Evolutionary conservation across 2,329 filamentous ascomycete species (phyloP).

Genomic region (Cladosporium sp.): DNA sequence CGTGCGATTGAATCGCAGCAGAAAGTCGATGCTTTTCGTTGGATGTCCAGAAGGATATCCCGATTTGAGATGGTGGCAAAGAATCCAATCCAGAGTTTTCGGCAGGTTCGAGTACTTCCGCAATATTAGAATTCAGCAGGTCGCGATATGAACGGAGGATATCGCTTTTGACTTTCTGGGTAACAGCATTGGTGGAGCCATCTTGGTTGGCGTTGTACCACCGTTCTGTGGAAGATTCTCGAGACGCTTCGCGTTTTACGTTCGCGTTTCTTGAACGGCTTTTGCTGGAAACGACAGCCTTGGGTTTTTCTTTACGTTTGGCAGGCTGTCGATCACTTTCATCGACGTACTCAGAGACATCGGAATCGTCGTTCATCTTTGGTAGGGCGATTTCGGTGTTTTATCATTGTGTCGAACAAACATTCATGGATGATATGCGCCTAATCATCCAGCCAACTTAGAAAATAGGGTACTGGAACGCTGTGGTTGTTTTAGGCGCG

Average conservation of each 20-base stretch:
- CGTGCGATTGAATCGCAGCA: conserved; percentile 62
- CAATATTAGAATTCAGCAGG: conserved; percentile 59
- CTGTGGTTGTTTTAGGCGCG: not conserved
- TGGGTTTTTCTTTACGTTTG: not conserved
- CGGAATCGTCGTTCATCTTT: conserved; percentile 16
- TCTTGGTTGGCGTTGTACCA: not conserved
- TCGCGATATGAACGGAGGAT: conserved; percentile 42
- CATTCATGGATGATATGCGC: accelerated
- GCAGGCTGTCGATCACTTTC: not conserved
- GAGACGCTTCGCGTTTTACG: not conserved
- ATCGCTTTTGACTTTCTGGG: not conserved
- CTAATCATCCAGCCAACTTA: not conserved
- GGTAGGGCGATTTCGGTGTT: not conserved
- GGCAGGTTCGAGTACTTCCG: conserved; percentile 39
- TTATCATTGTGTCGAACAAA: not conserved
- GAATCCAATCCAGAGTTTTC: not conserved
- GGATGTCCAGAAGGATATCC: conserved; percentile 68
- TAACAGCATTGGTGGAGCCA: not conserved
- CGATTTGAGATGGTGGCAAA: conserved; percentile 58
- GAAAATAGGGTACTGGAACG: not conserved
- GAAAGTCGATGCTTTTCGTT: conserved; percentile 73
- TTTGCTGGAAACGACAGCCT: not conserved
- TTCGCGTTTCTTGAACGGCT: not conserved
- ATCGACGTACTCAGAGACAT: conserved; percentile 6
- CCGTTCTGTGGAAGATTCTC: not conserved